A percentile compares a stretch with the other conserved stretches of the same genome.
phyloP scores from a whole-genome alignment of 495 filamentous ascomycete species.

The Collariella sp. region DNA sequence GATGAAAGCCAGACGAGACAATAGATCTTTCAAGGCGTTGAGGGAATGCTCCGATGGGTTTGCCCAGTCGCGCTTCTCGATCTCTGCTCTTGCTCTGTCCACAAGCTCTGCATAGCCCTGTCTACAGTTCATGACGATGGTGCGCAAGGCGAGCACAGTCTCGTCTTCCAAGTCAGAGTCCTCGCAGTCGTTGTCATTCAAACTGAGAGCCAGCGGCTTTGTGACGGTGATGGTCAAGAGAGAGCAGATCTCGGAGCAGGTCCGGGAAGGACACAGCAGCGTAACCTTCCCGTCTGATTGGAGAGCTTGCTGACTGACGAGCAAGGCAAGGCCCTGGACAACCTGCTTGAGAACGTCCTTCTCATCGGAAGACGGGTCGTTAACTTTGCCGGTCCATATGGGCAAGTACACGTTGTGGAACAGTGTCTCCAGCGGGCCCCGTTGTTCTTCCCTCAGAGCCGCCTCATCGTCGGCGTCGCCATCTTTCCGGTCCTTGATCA shows the following conservation, averaged over 20 bases:
- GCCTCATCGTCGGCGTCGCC: slow-evolving; percentile 21
- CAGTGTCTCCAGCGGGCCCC: slow-evolving; percentile 15
- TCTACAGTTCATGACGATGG: slow-evolving; percentile 30
- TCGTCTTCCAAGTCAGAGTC: slow-evolving; percentile 31
- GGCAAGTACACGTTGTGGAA: slow-evolving; percentile 35
- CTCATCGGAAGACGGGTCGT: slow-evolving; percentile 20
- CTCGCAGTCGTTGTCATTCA: slow-evolving; percentile 21
- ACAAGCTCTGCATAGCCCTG: slow-evolving; percentile 25
- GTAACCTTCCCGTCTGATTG: slow-evolving; percentile 8
- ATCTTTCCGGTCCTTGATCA: slow-evolving; percentile 19
- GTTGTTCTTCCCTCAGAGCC: slow-evolving; percentile 14
- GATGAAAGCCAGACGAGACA: slow-evolving; percentile 28
- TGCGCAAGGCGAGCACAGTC: slow-evolving; percentile 30
- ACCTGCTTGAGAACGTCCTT: slow-evolving; percentile 30
- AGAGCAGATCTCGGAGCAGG: slow-evolving; percentile 30
- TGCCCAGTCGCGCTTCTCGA: slow-evolving; percentile 23
- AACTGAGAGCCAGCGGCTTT: slow-evolving; percentile 20
- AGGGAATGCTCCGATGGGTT: slow-evolving; percentile 22
- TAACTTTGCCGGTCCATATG: slow-evolving; percentile 28
- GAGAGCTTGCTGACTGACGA: slow-evolving; percentile 28
- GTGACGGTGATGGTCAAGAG: slow-evolving; percentile 17
- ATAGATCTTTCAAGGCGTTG: slow-evolving; percentile 17
- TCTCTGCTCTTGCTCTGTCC: slow-evolving; percentile 16
- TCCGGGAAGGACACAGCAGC: slow-evolving; percentile 26
- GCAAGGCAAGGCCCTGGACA: slow-evolving; percentile 31